Conservation (phyloP, 495 filamentous ascomycete genomes). For the Aspergillus mulundensis region DNA sequence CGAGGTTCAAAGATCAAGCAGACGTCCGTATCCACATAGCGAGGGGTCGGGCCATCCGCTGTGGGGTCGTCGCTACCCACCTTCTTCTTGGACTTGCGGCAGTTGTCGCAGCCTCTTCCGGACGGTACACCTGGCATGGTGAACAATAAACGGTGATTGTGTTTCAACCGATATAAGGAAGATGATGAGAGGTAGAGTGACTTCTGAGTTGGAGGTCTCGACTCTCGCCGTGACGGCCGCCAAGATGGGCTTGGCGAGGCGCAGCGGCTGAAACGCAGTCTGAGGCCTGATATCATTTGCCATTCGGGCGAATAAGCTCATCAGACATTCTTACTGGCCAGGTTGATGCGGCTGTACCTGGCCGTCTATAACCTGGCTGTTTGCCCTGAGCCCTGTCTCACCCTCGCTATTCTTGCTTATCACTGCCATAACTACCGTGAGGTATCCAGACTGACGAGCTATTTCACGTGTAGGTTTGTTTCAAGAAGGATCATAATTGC, state of each 20-base stretch:
- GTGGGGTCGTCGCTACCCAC: conserved; percentile 21
- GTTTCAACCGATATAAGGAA: too few relatives aligned
- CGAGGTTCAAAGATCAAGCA: not conserved
- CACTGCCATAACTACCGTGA: too few relatives aligned
- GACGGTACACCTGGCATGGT: conserved; percentile 50
- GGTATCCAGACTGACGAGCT: too few relatives aligned
- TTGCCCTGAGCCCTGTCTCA: not conserved
- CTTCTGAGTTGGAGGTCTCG: too few relatives aligned
- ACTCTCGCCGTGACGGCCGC: not conserved
- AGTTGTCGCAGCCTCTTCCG: conserved; percentile 46
- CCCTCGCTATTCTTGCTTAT: too few relatives aligned
- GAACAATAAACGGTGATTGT: too few relatives aligned
- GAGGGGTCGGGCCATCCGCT: not conserved
- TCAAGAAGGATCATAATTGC: too few relatives aligned
- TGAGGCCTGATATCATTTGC: not conserved
- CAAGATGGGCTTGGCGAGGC: not conserved
- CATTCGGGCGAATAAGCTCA: not conserved
- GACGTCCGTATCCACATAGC: not conserved
- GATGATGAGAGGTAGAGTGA: too few relatives aligned
- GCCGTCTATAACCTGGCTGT: not conserved
- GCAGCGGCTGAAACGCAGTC: not conserved
- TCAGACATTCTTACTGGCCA: not conserved
- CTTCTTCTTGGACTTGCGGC: conserved; percentile 53
- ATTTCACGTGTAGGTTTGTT: too few relatives aligned
- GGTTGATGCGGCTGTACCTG: too few relatives aligned